Conservation (phyloP, 2,329 filamentous ascomycete species). For the Pezicula carpinea region DNA sequence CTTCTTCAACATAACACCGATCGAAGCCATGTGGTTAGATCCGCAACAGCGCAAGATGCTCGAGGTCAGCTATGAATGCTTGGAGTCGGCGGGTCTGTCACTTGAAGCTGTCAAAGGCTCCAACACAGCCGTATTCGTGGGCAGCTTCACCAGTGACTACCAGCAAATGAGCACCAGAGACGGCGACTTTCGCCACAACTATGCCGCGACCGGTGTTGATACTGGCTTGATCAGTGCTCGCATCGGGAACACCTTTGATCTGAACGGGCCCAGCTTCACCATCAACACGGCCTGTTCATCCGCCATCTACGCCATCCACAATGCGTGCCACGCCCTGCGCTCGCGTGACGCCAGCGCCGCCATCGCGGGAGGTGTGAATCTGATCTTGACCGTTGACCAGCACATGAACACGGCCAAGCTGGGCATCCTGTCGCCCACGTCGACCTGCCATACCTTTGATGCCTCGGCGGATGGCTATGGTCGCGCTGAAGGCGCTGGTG, state of each 20-base stretch:
- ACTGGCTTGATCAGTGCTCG: slow-evolving; percentile 21
- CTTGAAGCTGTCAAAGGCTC: slow-evolving; percentile 17
- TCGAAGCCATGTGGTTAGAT: too few species aligned
- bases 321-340: too few species aligned
- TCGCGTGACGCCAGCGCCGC: too few species aligned
- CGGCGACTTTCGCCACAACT: slow-evolving; percentile 22
- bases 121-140: slow-evolving; percentile 18
- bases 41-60: slow-evolving; percentile 22
- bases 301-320: too few species aligned
- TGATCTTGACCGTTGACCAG: slow-evolving; percentile 1
- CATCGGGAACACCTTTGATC: slow-evolving; percentile 27
- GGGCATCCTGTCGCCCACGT: slow-evolving; percentile 28
- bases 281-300: too few species aligned
- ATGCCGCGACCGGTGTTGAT: slow-evolving; percentile 14
- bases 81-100: slow-evolving; percentile 21
- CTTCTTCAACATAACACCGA: slow-evolving; percentile 26
- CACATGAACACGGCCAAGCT: neutral
- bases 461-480: slow-evolving; percentile 56
- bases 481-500: slow-evolving; percentile 54
- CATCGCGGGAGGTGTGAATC: too few species aligned
- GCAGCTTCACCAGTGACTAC: slow-evolving; percentile 15
- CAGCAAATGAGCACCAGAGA: slow-evolving; percentile 9
- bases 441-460: slow-evolving; percentile 53
- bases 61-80: slow-evolving; percentile 24
- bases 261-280: slow-evolving; percentile 19